Conservation (phyloP, 345 rosid genomes). For the Sisymbrium irio region DNA sequence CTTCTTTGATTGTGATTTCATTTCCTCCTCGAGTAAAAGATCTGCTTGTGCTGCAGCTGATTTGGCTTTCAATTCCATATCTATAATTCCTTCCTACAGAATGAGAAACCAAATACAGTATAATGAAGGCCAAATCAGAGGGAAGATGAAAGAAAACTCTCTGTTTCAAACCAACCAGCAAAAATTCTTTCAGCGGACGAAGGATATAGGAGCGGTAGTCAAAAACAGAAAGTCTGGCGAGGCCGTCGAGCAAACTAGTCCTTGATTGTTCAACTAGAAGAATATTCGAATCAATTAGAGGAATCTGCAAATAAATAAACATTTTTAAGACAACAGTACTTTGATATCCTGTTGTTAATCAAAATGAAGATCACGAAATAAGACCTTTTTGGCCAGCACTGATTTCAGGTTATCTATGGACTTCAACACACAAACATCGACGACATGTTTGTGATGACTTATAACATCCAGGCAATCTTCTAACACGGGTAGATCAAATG, state of each 20-base stretch:
- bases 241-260: neutral
- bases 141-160: too few relatives aligned
- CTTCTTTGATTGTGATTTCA: neutral
- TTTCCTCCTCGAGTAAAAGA: neutral
- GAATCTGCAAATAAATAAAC: neutral
- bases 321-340: neutral
- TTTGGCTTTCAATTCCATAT: neutral
- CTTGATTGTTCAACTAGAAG: neutral
- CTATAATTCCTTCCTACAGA: too few relatives aligned
- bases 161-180: neutral
- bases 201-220: neutral
- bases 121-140: too few relatives aligned
- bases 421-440: neutral
- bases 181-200: neutral
- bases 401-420: neutral
- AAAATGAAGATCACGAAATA: neutral
- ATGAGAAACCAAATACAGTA: too few relatives aligned
- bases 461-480: constrained; percentile 12
- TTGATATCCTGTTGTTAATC: neutral
- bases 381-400: neutral
- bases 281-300: constrained; percentile 15
- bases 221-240: neutral
- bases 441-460: neutral
- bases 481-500: neutral
- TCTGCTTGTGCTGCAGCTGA: constrained; percentile 2